A percentile compares a stretch with the other conserved stretches of the same genome.
Conservation (phyloP, 345 rosid genomes). For the Sisymbrium altissimum region DNA sequence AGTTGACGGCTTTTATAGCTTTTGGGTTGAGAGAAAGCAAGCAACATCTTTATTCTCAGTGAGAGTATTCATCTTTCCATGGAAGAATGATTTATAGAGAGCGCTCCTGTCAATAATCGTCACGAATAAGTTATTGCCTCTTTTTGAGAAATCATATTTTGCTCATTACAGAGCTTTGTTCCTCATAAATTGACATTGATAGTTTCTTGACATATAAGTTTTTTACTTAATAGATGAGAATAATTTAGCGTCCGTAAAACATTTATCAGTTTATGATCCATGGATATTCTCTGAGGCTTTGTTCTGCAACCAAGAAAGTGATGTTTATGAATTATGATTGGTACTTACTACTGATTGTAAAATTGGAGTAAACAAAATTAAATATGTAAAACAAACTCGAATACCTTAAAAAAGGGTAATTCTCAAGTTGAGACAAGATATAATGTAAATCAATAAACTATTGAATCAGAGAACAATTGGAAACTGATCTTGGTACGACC, state of each 20-base stretch:
- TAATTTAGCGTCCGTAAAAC: background rate
- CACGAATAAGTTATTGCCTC: background rate
- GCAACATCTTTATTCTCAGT: background rate
- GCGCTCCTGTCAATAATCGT: slow-evolving; percentile 16
- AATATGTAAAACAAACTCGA: no score
- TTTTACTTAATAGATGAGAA: background rate
- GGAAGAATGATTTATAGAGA: slow-evolving; percentile 16
- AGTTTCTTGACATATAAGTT: background rate
- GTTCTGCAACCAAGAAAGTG: no score
- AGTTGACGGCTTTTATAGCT: slow-evolving; percentile 5
- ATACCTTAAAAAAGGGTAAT: no score
- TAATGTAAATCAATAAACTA: no score
- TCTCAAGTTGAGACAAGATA: no score
- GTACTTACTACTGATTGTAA: no score
- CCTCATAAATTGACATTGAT: background rate
- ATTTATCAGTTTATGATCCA: no score
- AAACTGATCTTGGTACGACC: no score
- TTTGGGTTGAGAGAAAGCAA: slow-evolving; percentile 1
- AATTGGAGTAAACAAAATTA: no score
- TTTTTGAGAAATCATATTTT: background rate
- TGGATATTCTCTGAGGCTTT: no score
- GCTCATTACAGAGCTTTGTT: background rate
- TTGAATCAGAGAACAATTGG: no score
- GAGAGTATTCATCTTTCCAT: slow-evolving; percentile 21
- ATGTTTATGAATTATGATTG: no score